Base-by-base conservation (phyloP, 257 asterid species). In the Solanum bulbocastanum region DNA sequence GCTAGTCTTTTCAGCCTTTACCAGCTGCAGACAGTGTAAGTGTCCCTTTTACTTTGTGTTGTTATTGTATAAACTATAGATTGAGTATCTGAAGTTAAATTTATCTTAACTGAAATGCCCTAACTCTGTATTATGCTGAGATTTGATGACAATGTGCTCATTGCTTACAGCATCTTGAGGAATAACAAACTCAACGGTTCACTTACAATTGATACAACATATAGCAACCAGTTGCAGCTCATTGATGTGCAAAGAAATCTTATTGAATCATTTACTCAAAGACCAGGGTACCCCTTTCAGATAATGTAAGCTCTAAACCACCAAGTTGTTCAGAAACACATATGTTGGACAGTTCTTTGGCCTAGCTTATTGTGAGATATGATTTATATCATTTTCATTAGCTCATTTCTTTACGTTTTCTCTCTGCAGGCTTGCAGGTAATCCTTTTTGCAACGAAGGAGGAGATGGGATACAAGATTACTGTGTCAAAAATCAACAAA, bases 1-100 rank as follows among this genome's bases (percentile, higher is more conserved):
- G 87, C 23, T 32, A 75, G 90, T 32, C 73, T 96, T 86, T 96
- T 96, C 88, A 87, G 91, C 88, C 95, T 92, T 87, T 39, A 60
- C 87, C 96, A 93, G 89, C 84, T 96, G 94, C 98, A 96, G 88
- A 93, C 93, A 87, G 95, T 96, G 99, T 96, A 87, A 93, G 95
- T 89, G 62, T 84, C 36, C 46, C 68, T 37, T 36, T 22, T 14
- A 65, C 69, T 27, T 56, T 66, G 86, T 35, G 49, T 11, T 32
- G 10, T 36, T 36, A 20, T 35, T 35, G n/a, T 35, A 73, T 10
- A 74, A 10, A 74, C 32, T 36, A 74, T 36, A 22, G 32, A 37
- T 37, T 75, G 82, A 36, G 30, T 10, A 37, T 75, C 25, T 72
- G 79, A 35, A 18, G 16, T 18, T 35, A 18, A 72, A 35, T 35